Base-by-base conservation (phyloP, 495 filamentous ascomycete species). In the Elasticomyces elasticus region DNA sequence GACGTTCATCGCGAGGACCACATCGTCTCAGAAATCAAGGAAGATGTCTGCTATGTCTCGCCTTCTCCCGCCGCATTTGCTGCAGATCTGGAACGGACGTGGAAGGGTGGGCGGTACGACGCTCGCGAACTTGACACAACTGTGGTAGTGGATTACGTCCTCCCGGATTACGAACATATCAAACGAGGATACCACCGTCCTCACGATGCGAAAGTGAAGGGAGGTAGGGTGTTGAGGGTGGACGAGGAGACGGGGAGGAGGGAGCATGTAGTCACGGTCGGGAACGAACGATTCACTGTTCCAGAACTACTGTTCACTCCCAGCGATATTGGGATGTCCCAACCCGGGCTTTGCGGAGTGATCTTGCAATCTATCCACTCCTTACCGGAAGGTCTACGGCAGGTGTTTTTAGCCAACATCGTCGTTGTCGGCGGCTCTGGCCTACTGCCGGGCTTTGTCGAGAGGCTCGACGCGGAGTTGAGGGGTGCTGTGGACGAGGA, bases 11-110 rank as follows among this genome's bases (percentile, higher is more conserved):
- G 94, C 62, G 92, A 99, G 60, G 81, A 83, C 15, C 81, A 92
- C 63, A 79, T 97, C 19, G 90, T 95, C 66, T 95, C 94, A 61
- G 85, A 95, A 65, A 87, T 96, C 67, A 99, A 97, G 63, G 94
- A 99, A 70, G 76, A 83, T 0, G 82, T 83, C 26, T 95, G 88
- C 63, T 97, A 84, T 60, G 80, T 95, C 28, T 88, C 64, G 1
- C 59, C 82, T 24, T 75, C 80, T 5, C 96, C 95, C 69, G 72
- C 72, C 20, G 66, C 66, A 1, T 96, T 96, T 69, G 72, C 72
- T 19, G 66, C 66, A 1, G 89, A 99, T 59, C 79, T 97, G 50
- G 90, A 96, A 55, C 74, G 74, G 48, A 80, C 80, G 0, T 91
- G 87, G 88, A 94, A 91, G 69, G 85, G 80, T n/a, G 82, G 79